Evolutionary conservation across 768 basidiomycete species (phyloP), one percentile per base, ranked within the genome.

Genomic region (Tricholoma sp.): DNA sequence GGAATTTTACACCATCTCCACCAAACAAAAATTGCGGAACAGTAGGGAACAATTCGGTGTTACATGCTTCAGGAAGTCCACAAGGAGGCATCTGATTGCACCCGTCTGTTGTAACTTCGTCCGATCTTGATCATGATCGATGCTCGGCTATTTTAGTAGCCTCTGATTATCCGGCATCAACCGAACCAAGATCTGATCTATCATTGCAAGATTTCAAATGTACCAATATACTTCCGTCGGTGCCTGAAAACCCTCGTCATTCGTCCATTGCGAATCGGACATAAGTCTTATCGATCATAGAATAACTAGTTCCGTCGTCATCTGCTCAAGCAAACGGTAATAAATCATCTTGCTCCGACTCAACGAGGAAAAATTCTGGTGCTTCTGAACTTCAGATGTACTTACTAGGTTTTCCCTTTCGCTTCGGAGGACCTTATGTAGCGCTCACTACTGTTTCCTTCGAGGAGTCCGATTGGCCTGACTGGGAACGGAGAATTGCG

Each of bases 71-170:
- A 51, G 52, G 29, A 59, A 59, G 52, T 31, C 32, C 50, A 24
- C 50, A 59, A 62, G 62, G 62, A 57, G 54, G n/a, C n/a, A n/a
- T n/a, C 53, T 19, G 4, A 56, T 51, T 45, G 41, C 53, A 49
- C 50, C 54, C 41, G 56, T 56, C 58, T 55, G 54, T 57, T 32
- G 27, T 32, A 50, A 54, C 54, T 64, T 59, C 34, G 52, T 60
- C 66, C 63, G 65, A 66, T 68, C 62, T 63, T 72, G 71, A 72
- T 72, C 71, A 72, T 72, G 71, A 72, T 72, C 70, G 70, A 68
- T 69, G 59, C 60, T 68, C 65, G 63, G 66, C 59, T 57, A 63
- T 62, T 66, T 63, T 67, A 50, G 61, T 56, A 55, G 52, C 63
- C 39, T 59, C 53, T 55, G 57, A 46, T 57, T 61, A 37, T 43